Evolutionary conservation across 164 flowering plant species (phyloP).

Genomic region (Magnolia officinalis): DNA sequence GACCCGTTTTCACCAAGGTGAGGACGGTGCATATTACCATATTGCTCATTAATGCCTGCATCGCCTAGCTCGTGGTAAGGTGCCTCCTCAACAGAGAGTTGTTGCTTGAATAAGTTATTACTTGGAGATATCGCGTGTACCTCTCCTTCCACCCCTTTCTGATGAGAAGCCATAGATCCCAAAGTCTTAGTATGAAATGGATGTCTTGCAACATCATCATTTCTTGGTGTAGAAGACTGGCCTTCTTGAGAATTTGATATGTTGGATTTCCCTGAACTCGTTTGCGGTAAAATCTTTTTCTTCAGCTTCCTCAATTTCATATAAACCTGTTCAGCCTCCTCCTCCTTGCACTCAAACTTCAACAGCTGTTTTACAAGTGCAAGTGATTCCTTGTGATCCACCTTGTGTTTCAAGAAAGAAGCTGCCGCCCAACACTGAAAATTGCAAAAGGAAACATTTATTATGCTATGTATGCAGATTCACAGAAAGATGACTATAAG

Average conservation of each 20-base stretch:
- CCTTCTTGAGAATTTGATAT: background rate
- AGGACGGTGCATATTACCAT: too few relatives aligned
- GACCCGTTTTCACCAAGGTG: conserved; percentile 1
- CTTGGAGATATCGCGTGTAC: background rate
- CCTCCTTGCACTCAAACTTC: conserved; percentile 54
- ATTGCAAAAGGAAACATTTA: conserved; percentile 5
- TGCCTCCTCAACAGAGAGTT: conserved; percentile 3
- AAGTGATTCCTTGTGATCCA: conserved; percentile 51
- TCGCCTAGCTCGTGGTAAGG: conserved; percentile 11
- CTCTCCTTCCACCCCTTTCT: conserved; percentile 2
- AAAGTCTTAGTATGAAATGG: background rate
- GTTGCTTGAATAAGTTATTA: background rate
- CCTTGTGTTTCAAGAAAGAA: conserved; percentile 44
- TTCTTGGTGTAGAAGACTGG: background rate
- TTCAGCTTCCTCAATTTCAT: conserved; percentile 38
- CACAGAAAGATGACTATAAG: background rate
- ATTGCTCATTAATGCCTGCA: background rate
- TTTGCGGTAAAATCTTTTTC: conserved; percentile 30
- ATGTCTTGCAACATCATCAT: conserved; percentile 12
- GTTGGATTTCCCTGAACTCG: background rate
- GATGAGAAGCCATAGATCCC: background rate
- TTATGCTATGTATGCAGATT: background rate
- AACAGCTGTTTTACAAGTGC: conserved; percentile 46
- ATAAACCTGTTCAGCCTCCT: conserved; percentile 47
- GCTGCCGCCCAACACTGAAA: conserved; percentile 76